These are phyloP conservation scores for Hortiboletus flavorubellus DNA, from an alignment of 768 basidiomycete genomes.

Conservation along the genomic window DNA sequence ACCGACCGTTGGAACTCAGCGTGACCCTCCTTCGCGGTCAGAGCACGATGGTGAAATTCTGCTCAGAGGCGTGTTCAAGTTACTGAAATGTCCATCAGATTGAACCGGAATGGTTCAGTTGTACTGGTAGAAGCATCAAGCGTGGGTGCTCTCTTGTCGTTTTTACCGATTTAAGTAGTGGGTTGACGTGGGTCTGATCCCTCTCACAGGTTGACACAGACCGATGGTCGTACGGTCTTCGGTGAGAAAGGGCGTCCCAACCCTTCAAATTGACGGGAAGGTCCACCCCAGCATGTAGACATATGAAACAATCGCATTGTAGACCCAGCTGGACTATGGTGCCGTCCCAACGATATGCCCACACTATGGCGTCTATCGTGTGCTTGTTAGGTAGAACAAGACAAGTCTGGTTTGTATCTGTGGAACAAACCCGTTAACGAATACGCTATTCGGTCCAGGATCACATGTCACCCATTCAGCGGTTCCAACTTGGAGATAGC, in stretches of 20 bases:
- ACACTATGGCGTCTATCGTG: not conserved
- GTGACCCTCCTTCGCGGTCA: not conserved
- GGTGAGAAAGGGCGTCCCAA: not conserved
- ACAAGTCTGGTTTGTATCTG: not conserved
- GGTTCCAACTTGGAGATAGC: not conserved
- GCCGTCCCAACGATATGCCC: not conserved
- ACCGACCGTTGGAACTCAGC: constrained; percentile 10
- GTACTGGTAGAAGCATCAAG: constrained; percentile 6
- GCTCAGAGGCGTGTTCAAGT: not conserved
- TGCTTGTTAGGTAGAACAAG: constrained; percentile 3
- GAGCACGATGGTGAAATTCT: not conserved
- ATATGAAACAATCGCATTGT: not conserved
- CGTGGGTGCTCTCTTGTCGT: constrained; percentile 1
- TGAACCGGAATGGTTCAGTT: not conserved
- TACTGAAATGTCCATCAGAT: constrained; percentile 4
- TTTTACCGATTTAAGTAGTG: constrained; percentile 19
- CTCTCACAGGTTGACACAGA: constrained; percentile 10
- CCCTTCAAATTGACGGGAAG: not conserved
- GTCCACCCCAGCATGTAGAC: not conserved
- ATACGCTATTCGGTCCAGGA: not conserved
- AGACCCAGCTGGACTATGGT: not conserved
- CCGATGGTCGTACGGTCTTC: not conserved
- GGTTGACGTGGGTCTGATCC: not conserved
- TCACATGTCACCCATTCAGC: not conserved
- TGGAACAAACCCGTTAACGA: constrained; percentile 2